These are phyloP conservation scores for Yarrowia bubula DNA, from an alignment of 805 yeast genomes.

Conservation along the genomic window DNA sequence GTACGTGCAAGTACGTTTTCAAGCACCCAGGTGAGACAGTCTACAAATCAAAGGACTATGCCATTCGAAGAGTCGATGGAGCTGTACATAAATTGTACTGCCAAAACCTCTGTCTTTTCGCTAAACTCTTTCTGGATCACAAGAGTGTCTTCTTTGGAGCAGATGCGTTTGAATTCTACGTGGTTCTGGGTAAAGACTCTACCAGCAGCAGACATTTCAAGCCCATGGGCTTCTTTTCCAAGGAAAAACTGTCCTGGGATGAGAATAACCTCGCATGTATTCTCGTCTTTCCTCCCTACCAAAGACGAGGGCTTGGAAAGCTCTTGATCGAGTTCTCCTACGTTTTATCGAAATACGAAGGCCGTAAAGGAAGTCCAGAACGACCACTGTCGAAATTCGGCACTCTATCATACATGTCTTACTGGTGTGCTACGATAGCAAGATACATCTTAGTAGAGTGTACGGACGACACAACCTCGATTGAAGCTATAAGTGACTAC, in stretches of 20 bases:
- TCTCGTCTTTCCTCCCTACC: constrained; percentile 88
- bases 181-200: constrained; percentile 40
- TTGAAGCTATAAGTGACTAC: constrained; percentile 34
- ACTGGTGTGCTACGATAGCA: constrained; percentile 65
- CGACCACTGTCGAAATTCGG: constrained; percentile 86
- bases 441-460: constrained; percentile 29
- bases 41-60: constrained; percentile 56
- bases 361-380: constrained; percentile 81
- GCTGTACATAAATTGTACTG: constrained; percentile 56
- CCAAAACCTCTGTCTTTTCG: constrained; percentile 79
- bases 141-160: constrained; percentile 82
- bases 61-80: constrained; percentile 70
- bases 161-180: constrained; percentile 76
- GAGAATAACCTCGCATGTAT: constrained; percentile 88
- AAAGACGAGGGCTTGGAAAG: constrained; percentile 72
- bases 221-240: constrained; percentile 91
- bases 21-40: constrained; percentile 64
- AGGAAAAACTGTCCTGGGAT: constrained; percentile 74
- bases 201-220: constrained; percentile 31
- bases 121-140: constrained; percentile 83
- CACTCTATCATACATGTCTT: constrained; percentile 61
- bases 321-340: constrained; percentile 81
- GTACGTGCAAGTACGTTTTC: constrained; percentile 32
- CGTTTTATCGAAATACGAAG: constrained; percentile 63
- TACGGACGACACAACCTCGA: constrained; percentile 30